These are phyloP conservation scores for Pleurotus pulmonarius DNA, from an alignment of 768 basidiomycete species.

Conservation along the genomic window DNA sequence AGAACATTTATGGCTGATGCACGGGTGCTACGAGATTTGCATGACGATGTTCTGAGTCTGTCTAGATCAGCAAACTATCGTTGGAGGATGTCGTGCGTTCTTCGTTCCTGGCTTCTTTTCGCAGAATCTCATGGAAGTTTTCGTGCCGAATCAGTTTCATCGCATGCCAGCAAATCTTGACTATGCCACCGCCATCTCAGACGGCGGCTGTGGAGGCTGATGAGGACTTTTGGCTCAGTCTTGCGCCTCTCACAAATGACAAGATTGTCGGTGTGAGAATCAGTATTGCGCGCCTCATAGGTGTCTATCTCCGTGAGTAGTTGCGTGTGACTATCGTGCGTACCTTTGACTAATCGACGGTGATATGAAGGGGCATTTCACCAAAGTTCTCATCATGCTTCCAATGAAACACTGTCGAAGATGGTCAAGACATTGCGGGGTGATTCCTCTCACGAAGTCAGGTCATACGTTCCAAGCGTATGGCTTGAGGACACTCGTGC, in stretches of 20 bases:
- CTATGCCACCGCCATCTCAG: slow-evolving; percentile 29
- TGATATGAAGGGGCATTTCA: slow-evolving; percentile 24
- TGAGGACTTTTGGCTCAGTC: slow-evolving; percentile 49
- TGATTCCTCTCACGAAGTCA: slow-evolving; percentile 61
- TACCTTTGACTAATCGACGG: neutral
- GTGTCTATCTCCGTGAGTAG: slow-evolving; percentile 49
- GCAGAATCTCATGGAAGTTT: slow-evolving; percentile 8
- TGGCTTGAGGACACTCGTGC: slow-evolving; percentile 9
- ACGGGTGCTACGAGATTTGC: slow-evolving; percentile 32
- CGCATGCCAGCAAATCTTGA: slow-evolving; percentile 65
- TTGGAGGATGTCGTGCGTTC: slow-evolving; percentile 70
- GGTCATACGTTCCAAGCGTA: slow-evolving; percentile 48
- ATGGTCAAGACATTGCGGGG: slow-evolving; percentile 44
- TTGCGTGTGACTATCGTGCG: neutral
- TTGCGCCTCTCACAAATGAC: slow-evolving; percentile 60
- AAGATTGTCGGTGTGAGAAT: slow-evolving; percentile 81
- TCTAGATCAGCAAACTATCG: slow-evolving; percentile 48
- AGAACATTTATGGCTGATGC: slow-evolving; percentile 30
- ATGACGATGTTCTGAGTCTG: slow-evolving; percentile 36
- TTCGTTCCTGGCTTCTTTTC: slow-evolving; percentile 2
- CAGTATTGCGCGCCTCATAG: slow-evolving; percentile 73
- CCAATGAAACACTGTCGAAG: slow-evolving; percentile 27
- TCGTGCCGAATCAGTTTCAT: slow-evolving; percentile 53
- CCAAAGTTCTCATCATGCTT: slow-evolving; percentile 24
- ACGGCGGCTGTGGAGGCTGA: slow-evolving; percentile 34